Evolutionary conservation across 495 filamentous ascomycete species (phyloP).

Genomic region (Aspergillus asperescens): DNA sequence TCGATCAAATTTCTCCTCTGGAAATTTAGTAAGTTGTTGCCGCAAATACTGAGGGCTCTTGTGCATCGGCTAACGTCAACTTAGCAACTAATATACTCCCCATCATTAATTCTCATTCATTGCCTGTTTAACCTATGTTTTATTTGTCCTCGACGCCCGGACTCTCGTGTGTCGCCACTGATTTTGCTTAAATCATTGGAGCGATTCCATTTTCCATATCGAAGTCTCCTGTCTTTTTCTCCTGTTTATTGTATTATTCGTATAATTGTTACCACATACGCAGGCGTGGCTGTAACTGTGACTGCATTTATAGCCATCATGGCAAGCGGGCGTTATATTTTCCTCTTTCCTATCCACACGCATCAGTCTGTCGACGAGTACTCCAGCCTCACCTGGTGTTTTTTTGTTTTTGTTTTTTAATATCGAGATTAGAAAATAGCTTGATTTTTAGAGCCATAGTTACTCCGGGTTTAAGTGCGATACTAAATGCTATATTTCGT

Average conservation of each 20-base stretch:
- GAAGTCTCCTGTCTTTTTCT: neutral
- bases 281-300: slow-evolving; percentile 2
- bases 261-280: slow-evolving; percentile 1
- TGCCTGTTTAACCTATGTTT: neutral
- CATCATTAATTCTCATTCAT: neutral
- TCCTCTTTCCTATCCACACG: neutral
- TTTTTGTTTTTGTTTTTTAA: neutral
- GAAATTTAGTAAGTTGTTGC: slow-evolving; percentile 92
- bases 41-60: neutral
- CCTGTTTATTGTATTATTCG: neutral
- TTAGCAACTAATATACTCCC: slow-evolving; percentile 6
- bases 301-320: slow-evolving; percentile 4
- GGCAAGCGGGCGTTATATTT: slow-evolving; percentile 9
- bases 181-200: neutral
- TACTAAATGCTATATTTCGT: too few relatives aligned
- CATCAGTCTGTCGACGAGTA: neutral
- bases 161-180: neutral
- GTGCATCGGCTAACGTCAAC: neutral
- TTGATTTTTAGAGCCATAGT: too few relatives aligned
- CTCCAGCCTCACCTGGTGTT: neutral
- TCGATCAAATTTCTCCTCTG: slow-evolving; percentile 90
- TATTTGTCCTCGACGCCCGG: neutral
- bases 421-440: neutral
- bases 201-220: neutral
- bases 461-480: too few relatives aligned